A percentile compares a stretch with the other conserved stretches of the same genome.
phyloP scores from a whole-genome alignment of 1,284 basidiomycete species.

The Filobasidium uniguttulatum region DNA sequence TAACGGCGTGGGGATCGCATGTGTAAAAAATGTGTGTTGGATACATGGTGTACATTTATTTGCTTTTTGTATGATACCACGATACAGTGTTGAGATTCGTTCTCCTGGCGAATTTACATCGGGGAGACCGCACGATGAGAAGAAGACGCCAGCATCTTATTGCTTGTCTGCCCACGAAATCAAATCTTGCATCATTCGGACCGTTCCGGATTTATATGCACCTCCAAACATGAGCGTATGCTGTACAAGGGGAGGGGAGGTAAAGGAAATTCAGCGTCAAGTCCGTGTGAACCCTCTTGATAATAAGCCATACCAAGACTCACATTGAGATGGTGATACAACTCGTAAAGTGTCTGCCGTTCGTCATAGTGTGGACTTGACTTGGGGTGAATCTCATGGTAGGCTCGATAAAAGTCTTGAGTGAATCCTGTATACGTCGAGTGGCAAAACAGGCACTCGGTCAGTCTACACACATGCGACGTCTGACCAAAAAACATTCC shows the following conservation, averaged over 20 bases:
- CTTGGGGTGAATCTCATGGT: constrained; percentile 55
- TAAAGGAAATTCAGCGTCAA: background rate
- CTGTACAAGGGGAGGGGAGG: constrained; percentile 13
- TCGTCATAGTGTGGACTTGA: constrained; percentile 59
- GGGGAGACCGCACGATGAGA: no score
- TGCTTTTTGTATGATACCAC: no score
- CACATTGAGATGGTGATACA: constrained; percentile 72
- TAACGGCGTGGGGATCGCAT: no score
- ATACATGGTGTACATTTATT: no score
- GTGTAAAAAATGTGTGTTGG: no score
- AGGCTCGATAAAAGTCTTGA: constrained; percentile 53
- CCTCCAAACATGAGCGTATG: constrained; percentile 35
- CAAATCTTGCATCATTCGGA: constrained; percentile 28
- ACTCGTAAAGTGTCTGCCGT: constrained; percentile 59
- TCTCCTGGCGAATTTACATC: background rate
- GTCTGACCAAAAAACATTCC: background rate
- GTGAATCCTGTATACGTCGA: constrained; percentile 44
- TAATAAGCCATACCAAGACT: constrained; percentile 2
- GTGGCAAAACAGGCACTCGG: background rate
- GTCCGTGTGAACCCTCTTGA: no score
- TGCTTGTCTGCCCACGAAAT: constrained; percentile 25
- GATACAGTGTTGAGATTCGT: background rate
- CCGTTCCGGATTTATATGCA: constrained; percentile 23
- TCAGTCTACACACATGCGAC: background rate
- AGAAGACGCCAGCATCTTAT: no score